Conservation (phyloP, 352 stramenopile genomes). For the Globisporangium nagaii region DNA sequence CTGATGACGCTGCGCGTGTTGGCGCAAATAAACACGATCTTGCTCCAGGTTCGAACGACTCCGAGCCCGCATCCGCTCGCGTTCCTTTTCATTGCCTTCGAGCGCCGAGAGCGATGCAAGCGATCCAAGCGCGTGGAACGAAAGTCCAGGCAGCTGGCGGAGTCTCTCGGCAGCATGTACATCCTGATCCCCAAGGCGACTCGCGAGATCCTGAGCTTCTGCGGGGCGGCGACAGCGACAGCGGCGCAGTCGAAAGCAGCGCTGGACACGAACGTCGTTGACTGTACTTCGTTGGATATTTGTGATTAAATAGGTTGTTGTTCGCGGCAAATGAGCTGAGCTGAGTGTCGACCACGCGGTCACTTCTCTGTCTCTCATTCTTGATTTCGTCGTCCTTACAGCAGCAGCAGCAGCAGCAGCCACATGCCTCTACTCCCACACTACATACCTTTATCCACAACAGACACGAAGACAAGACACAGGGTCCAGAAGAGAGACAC, state of each 20-base stretch:
- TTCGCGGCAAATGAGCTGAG: conserved; percentile 1
- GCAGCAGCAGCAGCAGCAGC: not conserved
- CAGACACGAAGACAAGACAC: not conserved
- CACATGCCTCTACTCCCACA: not conserved
- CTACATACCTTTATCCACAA: conserved; percentile 1
- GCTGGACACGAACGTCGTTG: not conserved
- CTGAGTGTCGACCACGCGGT: not conserved
- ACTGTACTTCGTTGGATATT: not conserved
- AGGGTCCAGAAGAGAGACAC: not conserved
- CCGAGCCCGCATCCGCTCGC: not conserved
- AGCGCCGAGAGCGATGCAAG: not conserved
- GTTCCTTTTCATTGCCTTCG: not conserved
- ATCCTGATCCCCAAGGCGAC: conserved; percentile 8
- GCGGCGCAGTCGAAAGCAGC: not conserved
- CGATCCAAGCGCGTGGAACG: not conserved
- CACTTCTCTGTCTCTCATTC: not conserved
- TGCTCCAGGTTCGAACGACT: not conserved
- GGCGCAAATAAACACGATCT: not conserved
- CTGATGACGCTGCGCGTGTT: not conserved
- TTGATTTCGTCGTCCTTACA: conserved; percentile 4
- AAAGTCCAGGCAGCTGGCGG: not conserved
- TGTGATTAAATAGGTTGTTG: conserved; percentile 5
- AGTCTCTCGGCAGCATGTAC: not conserved
- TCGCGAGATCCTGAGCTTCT: conserved; percentile 1
- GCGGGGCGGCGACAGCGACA: not conserved